phyloP scores from a whole-genome alignment of 2,329 filamentous ascomycete genomes.

The Sarocladium brachiariae region DNA sequence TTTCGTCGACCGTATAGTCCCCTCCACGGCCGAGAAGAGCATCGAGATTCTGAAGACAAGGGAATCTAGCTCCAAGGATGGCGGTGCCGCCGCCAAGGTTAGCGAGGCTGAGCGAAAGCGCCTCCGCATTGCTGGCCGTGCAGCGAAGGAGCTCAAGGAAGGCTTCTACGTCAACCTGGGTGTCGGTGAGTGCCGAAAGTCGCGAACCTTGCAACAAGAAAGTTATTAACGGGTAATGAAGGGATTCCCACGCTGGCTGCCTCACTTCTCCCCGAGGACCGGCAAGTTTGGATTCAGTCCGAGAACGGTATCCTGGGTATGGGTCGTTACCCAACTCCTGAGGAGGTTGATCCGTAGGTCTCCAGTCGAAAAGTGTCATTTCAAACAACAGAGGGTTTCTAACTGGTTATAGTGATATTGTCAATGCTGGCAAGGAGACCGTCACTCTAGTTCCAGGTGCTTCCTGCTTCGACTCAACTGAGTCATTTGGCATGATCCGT shows the following conservation, averaged over 20 bases:
- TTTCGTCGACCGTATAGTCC: slow-evolving; percentile 75
- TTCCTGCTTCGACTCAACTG: slow-evolving; percentile 69
- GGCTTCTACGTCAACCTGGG: slow-evolving; percentile 77
- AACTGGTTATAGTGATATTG: slow-evolving; percentile 46
- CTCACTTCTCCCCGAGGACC: slow-evolving; percentile 60
- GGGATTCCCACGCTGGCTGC: slow-evolving; percentile 81
- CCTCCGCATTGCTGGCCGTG: slow-evolving; percentile 67
- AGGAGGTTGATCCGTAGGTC: slow-evolving; percentile 57
- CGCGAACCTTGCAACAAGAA: background rate
- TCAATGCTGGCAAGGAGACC: slow-evolving; percentile 85
- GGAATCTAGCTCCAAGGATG: slow-evolving; percentile 29
- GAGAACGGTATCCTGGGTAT: slow-evolving; percentile 85
- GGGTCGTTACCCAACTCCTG: slow-evolving; percentile 69
- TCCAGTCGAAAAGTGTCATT: too few species aligned
- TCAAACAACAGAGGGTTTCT: too few species aligned
- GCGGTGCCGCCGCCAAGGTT: slow-evolving; percentile 28
- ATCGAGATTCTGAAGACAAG: slow-evolving; percentile 63
- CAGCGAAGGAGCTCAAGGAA: slow-evolving; percentile 73
- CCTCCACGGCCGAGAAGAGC: slow-evolving; percentile 61
- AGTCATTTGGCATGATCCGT: slow-evolving; percentile 83
- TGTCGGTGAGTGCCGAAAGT: slow-evolving; percentile 32
- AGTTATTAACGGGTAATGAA: background rate
- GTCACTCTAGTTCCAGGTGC: slow-evolving; percentile 73
- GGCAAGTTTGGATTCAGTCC: slow-evolving; percentile 75
- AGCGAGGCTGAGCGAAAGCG: slow-evolving; percentile 46